These are phyloP conservation scores for Trichoderma virens DNA, from an alignment of 495 filamentous ascomycete species.

Conservation along the genomic window DNA sequence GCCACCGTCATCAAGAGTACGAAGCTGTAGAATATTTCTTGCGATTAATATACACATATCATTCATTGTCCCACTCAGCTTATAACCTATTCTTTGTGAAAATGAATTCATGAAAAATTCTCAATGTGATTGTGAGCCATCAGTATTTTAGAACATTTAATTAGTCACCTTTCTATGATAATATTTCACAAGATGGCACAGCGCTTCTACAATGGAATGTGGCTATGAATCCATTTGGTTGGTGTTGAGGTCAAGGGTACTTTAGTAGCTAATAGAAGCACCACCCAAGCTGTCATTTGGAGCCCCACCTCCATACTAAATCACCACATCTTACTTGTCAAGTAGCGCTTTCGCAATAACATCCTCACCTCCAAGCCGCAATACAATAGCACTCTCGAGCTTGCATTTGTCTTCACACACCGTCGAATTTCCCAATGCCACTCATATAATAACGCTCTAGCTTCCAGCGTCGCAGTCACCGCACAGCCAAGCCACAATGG, in stretches of 20 bases:
- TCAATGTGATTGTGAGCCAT: too few relatives aligned
- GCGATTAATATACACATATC: not conserved
- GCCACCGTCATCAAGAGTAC: constrained; percentile 84
- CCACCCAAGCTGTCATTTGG: not conserved
- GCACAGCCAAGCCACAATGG: constrained; percentile 17
- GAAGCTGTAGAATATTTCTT: constrained; percentile 53
- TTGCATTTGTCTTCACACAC: not conserved
- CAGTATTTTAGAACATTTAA: too few relatives aligned
- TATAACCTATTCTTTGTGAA: not conserved
- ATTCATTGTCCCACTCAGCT: too few relatives aligned
- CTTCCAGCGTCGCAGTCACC: not conserved
- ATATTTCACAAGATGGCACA: too few relatives aligned
- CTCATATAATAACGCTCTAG: not conserved
- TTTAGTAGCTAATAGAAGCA: not conserved
- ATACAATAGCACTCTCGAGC: too few relatives aligned
- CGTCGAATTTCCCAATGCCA: not conserved
- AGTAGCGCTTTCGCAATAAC: too few relatives aligned
- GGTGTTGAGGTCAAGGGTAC: not conserved
- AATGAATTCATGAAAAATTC: not conserved
- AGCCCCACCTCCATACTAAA: not conserved
- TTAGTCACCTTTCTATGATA: too few relatives aligned
- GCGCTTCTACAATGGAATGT: too few relatives aligned
- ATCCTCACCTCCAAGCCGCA: too few relatives aligned
- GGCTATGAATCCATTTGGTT: too few relatives aligned
- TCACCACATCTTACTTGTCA: not conserved